phyloP scores from a whole-genome alignment of 306 rosid genomes.

The Fagus crenata region DNA sequence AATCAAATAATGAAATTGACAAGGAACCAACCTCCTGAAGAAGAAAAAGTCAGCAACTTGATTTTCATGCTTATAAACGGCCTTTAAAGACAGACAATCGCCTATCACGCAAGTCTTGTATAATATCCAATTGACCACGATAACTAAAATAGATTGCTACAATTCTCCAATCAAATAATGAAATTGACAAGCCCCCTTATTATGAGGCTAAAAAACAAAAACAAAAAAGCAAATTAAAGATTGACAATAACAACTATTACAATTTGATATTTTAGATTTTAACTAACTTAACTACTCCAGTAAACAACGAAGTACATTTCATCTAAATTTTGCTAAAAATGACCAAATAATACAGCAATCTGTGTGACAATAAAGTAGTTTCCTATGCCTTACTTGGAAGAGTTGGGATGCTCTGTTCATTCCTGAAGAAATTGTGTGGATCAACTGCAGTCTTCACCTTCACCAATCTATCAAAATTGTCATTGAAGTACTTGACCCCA shows the following conservation, averaged over 20 bases:
- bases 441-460: constrained; percentile 60
- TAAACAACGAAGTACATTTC: background rate
- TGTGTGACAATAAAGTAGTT: constrained; percentile 1
- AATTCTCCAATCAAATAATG: too few relatives aligned
- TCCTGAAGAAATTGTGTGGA: constrained; percentile 68
- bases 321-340: background rate
- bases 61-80: background rate
- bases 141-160: background rate
- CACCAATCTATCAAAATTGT: constrained; percentile 62
- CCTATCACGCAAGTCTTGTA: background rate
- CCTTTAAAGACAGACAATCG: background rate
- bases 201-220: too few relatives aligned
- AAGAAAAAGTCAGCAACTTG: background rate
- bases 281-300: background rate
- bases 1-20: background rate
- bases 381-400: constrained; percentile 38
- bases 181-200: too few relatives aligned
- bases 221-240: background rate
- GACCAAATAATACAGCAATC: background rate
- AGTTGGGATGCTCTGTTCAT: constrained; percentile 70
- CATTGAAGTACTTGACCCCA: constrained; percentile 58
- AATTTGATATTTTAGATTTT: background rate
- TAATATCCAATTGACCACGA: background rate
- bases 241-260: background rate
- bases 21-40: background rate